Conservation (phyloP, 768 basidiomycete genomes). For the Calocybe indica region DNA sequence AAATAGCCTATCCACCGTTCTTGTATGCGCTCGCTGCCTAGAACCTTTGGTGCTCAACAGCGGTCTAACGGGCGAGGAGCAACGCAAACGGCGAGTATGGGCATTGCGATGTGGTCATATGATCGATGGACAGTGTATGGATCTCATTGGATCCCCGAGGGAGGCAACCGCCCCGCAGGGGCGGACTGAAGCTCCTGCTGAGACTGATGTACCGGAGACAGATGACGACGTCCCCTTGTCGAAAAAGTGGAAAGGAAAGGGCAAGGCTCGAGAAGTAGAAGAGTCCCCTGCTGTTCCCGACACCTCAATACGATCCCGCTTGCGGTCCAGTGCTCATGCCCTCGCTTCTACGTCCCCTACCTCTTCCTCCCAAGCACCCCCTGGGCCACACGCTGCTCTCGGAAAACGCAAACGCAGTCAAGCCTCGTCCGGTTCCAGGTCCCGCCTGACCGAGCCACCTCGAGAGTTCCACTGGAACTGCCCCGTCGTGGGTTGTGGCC, state of each 20-base stretch:
- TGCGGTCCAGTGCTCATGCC: conserved; percentile 37
- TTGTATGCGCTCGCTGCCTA: conserved; percentile 64
- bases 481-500: conserved; percentile 54
- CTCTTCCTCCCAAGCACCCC: conserved; percentile 3
- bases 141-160: conserved; percentile 39
- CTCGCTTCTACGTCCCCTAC: conserved; percentile 5
- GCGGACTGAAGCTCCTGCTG: conserved; percentile 3
- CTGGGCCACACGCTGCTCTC: conserved; percentile 5
- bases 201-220: background rate
- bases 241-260: conserved; percentile 30
- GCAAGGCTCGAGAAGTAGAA: conserved; percentile 12
- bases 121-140: conserved; percentile 71
- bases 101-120: conserved; percentile 72
- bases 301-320: conserved; percentile 49
- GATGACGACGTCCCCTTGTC: conserved; percentile 9
- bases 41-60: conserved; percentile 56
- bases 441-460: conserved; percentile 31
- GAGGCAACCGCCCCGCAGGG: conserved; percentile 4
- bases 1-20: conserved; percentile 29
- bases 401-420: conserved; percentile 15
- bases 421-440: conserved; percentile 22
- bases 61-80: conserved; percentile 40
- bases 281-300: conserved; percentile 8
- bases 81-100: conserved; percentile 51
- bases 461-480: conserved; percentile 49